These are phyloP conservation scores for Stenogyne calaminthoides DNA, from an alignment of 305 asterid genomes.

Conservation along the genomic window DNA sequence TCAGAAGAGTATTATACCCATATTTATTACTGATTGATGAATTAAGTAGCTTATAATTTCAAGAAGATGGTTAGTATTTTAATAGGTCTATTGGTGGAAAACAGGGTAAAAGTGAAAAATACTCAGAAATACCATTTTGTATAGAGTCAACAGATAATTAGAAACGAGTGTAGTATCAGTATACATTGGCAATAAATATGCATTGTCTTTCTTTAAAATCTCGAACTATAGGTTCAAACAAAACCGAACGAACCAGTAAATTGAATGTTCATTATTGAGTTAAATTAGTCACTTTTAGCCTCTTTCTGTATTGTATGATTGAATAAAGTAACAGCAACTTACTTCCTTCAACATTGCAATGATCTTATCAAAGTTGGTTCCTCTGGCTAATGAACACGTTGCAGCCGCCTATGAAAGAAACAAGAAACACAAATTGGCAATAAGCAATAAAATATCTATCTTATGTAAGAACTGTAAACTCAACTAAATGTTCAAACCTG, in stretches of 20 bases:
- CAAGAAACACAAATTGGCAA: neutral
- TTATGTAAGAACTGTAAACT: neutral
- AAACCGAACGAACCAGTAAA: neutral
- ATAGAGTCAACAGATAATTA: too few relatives aligned
- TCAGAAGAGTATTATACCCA: too few relatives aligned
- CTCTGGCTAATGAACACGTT: conserved; percentile 73
- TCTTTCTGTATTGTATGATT: neutral
- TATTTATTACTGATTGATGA: too few relatives aligned
- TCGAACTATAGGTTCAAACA: neutral
- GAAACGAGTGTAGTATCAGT: neutral
- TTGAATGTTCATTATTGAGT: neutral
- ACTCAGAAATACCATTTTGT: too few relatives aligned
- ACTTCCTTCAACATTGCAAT: conserved; percentile 87
- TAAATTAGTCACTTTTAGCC: conserved; percentile 4
- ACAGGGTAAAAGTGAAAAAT: too few relatives aligned
- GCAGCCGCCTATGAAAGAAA: conserved; percentile 72
- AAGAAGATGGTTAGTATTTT: too few relatives aligned
- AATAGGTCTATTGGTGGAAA: too few relatives aligned
- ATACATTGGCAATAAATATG: neutral
- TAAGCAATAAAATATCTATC: neutral
- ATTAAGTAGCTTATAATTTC: too few relatives aligned
- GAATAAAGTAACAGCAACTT: conserved; percentile 32
- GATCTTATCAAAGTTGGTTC: conserved; percentile 74
- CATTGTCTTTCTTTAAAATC: neutral
- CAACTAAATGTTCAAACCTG: conserved; percentile 52